These are phyloP conservation scores for Termitomyces sp. DNA, from an alignment of 768 basidiomycete species.

Conservation along the genomic window DNA sequence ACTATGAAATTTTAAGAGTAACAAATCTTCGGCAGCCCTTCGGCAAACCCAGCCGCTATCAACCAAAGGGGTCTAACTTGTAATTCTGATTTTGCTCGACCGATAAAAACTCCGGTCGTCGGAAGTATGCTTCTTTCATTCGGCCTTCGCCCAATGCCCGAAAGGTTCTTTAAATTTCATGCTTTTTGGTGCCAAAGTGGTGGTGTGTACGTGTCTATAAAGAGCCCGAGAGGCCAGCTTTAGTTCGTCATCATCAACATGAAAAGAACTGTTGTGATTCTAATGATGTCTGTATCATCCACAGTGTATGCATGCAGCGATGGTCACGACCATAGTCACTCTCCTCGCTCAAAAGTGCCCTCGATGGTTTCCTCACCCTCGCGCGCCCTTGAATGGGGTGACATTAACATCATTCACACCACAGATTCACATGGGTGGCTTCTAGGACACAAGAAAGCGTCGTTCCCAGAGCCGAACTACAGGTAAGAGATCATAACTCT, in stretches of 20 bases:
- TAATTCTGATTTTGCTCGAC: neutral
- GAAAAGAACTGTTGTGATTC: neutral
- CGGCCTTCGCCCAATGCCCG: neutral
- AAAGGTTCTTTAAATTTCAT: neutral
- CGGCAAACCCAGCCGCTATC: no score
- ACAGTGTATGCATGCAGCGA: neutral
- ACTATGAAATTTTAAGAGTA: no score
- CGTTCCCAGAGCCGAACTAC: slow-evolving; percentile 74
- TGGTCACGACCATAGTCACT: slow-evolving; percentile 23
- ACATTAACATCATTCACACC: slow-evolving; percentile 82
- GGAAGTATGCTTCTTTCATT: neutral
- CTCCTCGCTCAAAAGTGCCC: slow-evolving; percentile 27
- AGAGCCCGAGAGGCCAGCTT: neutral
- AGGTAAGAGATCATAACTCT: slow-evolving; percentile 26
- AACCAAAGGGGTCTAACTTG: no score
- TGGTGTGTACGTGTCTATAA: neutral
- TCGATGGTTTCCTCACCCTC: slow-evolving; percentile 51
- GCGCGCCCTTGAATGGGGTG: slow-evolving; percentile 77
- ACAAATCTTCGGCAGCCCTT: no score
- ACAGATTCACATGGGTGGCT: slow-evolving; percentile 75
- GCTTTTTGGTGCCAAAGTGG: neutral
- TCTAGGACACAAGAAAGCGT: slow-evolving; percentile 74
- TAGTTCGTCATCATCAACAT: neutral
- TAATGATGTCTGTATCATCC: neutral
- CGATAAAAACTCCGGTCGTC: neutral